Percentiles rank a stretch among this genome's conserved stretches.
phyloP scores from a whole-genome alignment of 2,329 filamentous ascomycete genomes.

The Ophiognomonia clavigignenti-juglandacearum region DNA sequence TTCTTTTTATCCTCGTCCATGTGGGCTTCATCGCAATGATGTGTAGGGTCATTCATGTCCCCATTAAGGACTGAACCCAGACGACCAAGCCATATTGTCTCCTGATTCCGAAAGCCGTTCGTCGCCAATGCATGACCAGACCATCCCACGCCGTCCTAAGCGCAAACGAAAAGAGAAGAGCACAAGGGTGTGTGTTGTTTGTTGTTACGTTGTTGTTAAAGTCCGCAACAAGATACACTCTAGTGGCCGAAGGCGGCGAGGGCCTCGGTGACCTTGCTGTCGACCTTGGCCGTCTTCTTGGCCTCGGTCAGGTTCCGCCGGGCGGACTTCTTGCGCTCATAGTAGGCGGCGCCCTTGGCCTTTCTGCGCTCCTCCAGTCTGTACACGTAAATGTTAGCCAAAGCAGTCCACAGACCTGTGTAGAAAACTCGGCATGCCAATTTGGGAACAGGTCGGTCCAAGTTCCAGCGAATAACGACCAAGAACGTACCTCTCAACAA shows the following conservation, averaged over 20 bases:
- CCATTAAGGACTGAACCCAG: constrained; percentile 13
- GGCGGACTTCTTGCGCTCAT: constrained; percentile 99
- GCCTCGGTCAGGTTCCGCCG: constrained; percentile 86
- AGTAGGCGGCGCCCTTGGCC: constrained; percentile 98
- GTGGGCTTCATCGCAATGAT: constrained; percentile 16
- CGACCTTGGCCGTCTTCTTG: constrained; percentile 85
- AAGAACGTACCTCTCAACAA: constrained; percentile 86
- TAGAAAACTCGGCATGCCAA: too few species aligned
- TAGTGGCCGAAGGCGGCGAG: constrained; percentile 93
- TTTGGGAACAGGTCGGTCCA: too few species aligned
- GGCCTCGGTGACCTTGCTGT: constrained; percentile 81
- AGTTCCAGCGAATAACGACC: too few species aligned
- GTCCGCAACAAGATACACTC: constrained; percentile 20
- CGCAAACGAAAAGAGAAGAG: constrained; percentile 18
- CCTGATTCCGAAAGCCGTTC: constrained; percentile 13
- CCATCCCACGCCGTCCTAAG: constrained; percentile 18
- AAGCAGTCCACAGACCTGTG: neutral
- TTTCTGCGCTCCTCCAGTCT: constrained; percentile 99
- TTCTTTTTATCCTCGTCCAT: constrained; percentile 9
- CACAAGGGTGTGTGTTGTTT: constrained; percentile 15
- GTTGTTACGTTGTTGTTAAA: neutral
- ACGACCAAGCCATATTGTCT: constrained; percentile 15
- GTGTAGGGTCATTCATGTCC: constrained; percentile 10
- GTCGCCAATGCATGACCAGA: constrained; percentile 18
- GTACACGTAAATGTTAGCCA: constrained; percentile 21